A percentile compares a stretch with the other conserved stretches of the same genome.
Conservation (phyloP, 257 asterid species). For the Marsdenia floribunda region DNA sequence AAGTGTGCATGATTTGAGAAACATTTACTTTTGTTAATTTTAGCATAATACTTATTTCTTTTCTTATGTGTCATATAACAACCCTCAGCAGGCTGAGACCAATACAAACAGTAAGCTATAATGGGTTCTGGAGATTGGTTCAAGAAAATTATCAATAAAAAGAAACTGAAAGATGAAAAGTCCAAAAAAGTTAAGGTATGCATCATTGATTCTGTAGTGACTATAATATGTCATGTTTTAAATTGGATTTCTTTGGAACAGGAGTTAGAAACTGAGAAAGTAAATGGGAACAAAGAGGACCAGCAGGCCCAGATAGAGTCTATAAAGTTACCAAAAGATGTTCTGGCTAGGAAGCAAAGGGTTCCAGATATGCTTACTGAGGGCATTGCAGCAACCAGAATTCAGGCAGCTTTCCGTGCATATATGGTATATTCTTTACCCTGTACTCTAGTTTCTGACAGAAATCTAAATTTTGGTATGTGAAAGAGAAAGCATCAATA, state of each 20-base stretch:
- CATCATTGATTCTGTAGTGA: background rate
- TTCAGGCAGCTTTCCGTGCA: slow-evolving; percentile 80
- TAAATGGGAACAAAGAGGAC: slow-evolving; percentile 30
- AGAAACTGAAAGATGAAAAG: slow-evolving; percentile 45
- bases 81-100: slow-evolving; percentile 2
- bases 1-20: background rate
- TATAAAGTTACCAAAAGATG: slow-evolving; percentile 22
- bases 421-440: slow-evolving; percentile 24
- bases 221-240: background rate
- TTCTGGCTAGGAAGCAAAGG: slow-evolving; percentile 26
- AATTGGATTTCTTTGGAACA: slow-evolving; percentile 23
- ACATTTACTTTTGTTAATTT: background rate
- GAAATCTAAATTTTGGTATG: background rate
- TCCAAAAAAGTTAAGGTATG: slow-evolving; percentile 52
- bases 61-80: background rate
- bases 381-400: slow-evolving; percentile 66
- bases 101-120: slow-evolving; percentile 21
- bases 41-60: background rate
- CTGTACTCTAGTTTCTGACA: background rate
- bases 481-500: background rate
- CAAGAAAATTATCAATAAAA: slow-evolving; percentile 61
- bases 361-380: slow-evolving; percentile 35
- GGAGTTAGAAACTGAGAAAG: slow-evolving; percentile 44
- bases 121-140: slow-evolving; percentile 83
- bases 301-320: slow-evolving; percentile 26